Conservation (phyloP, 2,329 filamentous ascomycete species). For the Simplicillium sp. region DNA sequence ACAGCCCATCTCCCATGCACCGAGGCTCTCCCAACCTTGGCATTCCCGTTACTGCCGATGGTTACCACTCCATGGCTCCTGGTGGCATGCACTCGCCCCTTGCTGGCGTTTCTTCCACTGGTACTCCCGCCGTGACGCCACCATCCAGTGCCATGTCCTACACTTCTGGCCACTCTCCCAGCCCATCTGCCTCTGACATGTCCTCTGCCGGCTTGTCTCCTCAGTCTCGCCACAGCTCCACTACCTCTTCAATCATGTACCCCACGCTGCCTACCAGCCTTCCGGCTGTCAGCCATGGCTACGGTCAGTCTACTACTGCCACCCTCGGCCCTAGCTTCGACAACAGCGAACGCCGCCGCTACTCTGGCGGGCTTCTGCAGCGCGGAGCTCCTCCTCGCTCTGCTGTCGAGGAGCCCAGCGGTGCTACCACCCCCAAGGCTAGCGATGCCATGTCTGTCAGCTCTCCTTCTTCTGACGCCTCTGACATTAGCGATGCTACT, state of each 20-base stretch:
- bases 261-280: conserved; percentile 50
- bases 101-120: conserved; percentile 48
- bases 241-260: conserved; percentile 57
- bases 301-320: conserved; percentile 59
- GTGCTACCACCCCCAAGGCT: conserved; percentile 33
- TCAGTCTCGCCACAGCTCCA: conserved; percentile 46
- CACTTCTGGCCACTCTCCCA: conserved; percentile 67
- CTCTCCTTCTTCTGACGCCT: conserved; percentile 45
- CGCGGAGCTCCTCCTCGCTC: conserved; percentile 32
- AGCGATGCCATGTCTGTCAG: conserved; percentile 33
- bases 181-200: conserved; percentile 59
- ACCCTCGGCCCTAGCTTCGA: conserved; percentile 62
- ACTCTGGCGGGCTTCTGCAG: conserved; percentile 59
- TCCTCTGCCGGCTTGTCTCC: conserved; percentile 42
- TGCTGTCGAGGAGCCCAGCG: conserved; percentile 22
- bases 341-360: conserved; percentile 52
- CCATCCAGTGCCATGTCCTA: conserved; percentile 69
- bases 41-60: conserved; percentile 14
- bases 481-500: conserved; percentile 39
- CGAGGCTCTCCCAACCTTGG: conserved; percentile 18
- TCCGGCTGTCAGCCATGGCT: conserved; percentile 60
- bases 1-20: conserved; percentile 42
- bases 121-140: conserved; percentile 69
- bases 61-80: conserved; percentile 34
- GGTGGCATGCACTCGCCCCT: conserved; percentile 54